A percentile compares a stretch with the other conserved stretches of the same genome.
phyloP scores from a whole-genome alignment of 1,284 basidiomycete genomes.

The Rhodotorula sp. region DNA sequence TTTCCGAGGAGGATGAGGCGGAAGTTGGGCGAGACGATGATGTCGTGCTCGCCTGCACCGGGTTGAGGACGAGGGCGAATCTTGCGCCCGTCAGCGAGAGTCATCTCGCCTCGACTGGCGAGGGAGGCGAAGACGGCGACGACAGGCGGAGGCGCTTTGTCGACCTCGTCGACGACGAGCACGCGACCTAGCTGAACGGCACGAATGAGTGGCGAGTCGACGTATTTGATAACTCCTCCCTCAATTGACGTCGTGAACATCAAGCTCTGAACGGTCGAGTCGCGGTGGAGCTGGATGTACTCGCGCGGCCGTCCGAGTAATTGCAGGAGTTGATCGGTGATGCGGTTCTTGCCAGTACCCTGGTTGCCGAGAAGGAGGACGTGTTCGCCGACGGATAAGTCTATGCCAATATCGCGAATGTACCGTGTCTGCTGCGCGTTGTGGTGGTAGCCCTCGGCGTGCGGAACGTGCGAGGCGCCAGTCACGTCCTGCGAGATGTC shows the following conservation, averaged over 20 bases:
- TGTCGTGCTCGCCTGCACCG: background rate
- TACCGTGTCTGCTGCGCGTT: slow-evolving; percentile 48
- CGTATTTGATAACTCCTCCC: slow-evolving; percentile 47
- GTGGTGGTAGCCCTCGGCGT: slow-evolving; percentile 42
- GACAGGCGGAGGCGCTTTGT: slow-evolving; percentile 50
- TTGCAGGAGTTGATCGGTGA: slow-evolving; percentile 49
- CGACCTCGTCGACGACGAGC: slow-evolving; percentile 51
- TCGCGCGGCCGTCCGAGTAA: slow-evolving; percentile 49
- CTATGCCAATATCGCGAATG: slow-evolving; percentile 48
- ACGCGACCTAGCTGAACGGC: slow-evolving; percentile 48
- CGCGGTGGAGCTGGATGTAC: slow-evolving; percentile 49
- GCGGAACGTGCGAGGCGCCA: slow-evolving; percentile 47
- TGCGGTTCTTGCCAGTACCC: slow-evolving; percentile 52
- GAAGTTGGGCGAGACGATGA: slow-evolving; percentile 48
- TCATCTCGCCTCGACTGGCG: slow-evolving; percentile 49
- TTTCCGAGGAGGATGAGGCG: slow-evolving; percentile 50
- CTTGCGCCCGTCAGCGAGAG: slow-evolving; percentile 47
- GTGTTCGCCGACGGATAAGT: slow-evolving; percentile 49
- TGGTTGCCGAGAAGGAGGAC: slow-evolving; percentile 50
- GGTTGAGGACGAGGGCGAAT: slow-evolving; percentile 17
- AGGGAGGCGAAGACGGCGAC: slow-evolving; percentile 49
- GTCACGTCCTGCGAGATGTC: slow-evolving; percentile 45
- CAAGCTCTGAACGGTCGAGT: slow-evolving; percentile 30
- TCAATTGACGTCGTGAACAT: slow-evolving; percentile 39
- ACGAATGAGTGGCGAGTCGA: slow-evolving; percentile 49